Evolutionary conservation across 1,284 basidiomycete genomes (phyloP).

Genomic region (Marasmius fiardii): DNA sequence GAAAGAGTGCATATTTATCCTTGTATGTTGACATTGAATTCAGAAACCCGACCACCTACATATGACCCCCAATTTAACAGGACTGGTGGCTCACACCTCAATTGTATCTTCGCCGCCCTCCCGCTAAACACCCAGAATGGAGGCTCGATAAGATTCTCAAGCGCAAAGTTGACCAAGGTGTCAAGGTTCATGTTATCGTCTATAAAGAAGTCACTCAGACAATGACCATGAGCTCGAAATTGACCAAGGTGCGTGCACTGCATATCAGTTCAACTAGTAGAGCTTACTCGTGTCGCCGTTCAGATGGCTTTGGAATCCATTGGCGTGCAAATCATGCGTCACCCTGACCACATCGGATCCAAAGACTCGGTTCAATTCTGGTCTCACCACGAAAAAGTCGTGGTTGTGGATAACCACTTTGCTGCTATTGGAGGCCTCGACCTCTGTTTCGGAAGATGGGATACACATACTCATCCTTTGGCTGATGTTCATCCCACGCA

Average conservation of each 20-base stretch:
- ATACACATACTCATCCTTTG: slow-evolving; percentile 81
- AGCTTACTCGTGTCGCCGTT: slow-evolving; percentile 1
- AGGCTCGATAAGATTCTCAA: slow-evolving; percentile 81
- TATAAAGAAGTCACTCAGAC: slow-evolving; percentile 93
- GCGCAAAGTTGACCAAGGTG: slow-evolving; percentile 87
- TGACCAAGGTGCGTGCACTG: slow-evolving; percentile 74
- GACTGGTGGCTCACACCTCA: slow-evolving; percentile 95
- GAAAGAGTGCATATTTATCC: slow-evolving; percentile 74
- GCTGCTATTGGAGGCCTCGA: slow-evolving; percentile 87
- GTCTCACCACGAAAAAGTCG: slow-evolving; percentile 85
- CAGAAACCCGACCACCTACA: background rate
- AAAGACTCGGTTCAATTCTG: slow-evolving; percentile 77
- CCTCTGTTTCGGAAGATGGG: slow-evolving; percentile 95
- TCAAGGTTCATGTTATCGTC: slow-evolving; percentile 84
- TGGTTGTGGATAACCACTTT: slow-evolving; percentile 83
- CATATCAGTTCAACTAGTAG: background rate
- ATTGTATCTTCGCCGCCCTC: slow-evolving; percentile 87
- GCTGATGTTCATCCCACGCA: slow-evolving; percentile 89
- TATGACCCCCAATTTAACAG: slow-evolving; percentile 27
- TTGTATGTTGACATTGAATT: slow-evolving; percentile 38
- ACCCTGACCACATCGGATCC: slow-evolving; percentile 86
- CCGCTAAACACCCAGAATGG: slow-evolving; percentile 80
- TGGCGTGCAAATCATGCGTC: slow-evolving; percentile 85
- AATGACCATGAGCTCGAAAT: slow-evolving; percentile 83
- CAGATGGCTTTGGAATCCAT: slow-evolving; percentile 75